Base-by-base conservation (phyloP, 2,329 filamentous ascomycete species). In the Fusarium sp. region DNA sequence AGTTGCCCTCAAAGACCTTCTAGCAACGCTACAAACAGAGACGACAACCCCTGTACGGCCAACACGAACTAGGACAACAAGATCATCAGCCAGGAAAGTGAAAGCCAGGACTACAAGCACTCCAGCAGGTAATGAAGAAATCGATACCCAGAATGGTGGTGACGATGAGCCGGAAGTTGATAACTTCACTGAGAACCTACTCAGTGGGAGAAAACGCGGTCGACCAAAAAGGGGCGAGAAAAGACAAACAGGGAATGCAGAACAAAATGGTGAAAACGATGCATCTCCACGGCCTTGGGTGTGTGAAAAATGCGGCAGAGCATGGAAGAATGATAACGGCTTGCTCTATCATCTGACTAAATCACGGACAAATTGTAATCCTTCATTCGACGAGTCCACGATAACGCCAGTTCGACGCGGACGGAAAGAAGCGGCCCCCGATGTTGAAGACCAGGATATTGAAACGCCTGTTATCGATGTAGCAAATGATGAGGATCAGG, bases 321-420 rank as follows among this genome's bases (percentile, higher is more conserved):
- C 75, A 13, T 89, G 86, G 85, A 88, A 87, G 73, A 88, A 88
- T 50, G 79, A 84, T 33, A 78, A 86, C 43, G 87, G 87, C 0
- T 77, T 88, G 17, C 85, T 87, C 49, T 89, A 89, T 70, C 87
- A 89, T 63, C 75, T 84, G 15, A 83, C 82, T 33, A 88, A 87
- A 68, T 85, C 86, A 2, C 79, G 79, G 59, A 84, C 83, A 5
- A 21, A 80, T 15, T 89, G 87, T 70, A 89, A 89, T 66, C 82
- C 85, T 4, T 75, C 72, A 20, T 78, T 71, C 20, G 77, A 76
- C 17, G 55, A 63, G 35, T 55, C 46, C 20, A 31, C 63, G 11
- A 51, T 60, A 18, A 52, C 58, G 7, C 57, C 63, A 21, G 49
- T 52, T 25, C 71, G 63, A 15, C 70, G 65, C 25, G 63, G 60